Evolutionary conservation across 129 eudicot genomes (phyloP), one percentile per base, ranked within the genome.

Genomic region (Oenanthe sinensis): DNA sequence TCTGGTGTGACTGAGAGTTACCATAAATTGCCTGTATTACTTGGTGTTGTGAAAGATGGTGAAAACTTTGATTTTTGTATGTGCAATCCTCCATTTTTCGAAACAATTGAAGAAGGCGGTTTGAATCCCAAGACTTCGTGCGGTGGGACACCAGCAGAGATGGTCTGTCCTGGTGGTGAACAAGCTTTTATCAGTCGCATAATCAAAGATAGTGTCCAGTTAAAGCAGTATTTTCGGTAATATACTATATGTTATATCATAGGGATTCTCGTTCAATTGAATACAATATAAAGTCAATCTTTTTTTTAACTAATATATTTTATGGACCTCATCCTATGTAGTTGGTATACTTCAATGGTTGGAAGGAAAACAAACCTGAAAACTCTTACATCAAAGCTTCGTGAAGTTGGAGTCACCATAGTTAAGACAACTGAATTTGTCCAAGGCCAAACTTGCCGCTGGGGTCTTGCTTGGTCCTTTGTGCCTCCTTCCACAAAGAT

Each of bases 401-500:
- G 97, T 70, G 87, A 85, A 62, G 87, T 86, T 77, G 97, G 97
- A 79, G 96, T 87, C 54, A 92, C 88, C 4, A 81, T 92, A 60
- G 96, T 95, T 76, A 95, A 90, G 86, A 88, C 96, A 37, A 95
- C 99, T 44, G 99, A 95, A 81, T 92, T 95, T 81, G 99, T 95
- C 80, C 99, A 95, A 84, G 99, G 99, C 79, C 91, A 91, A 83
- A 95, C 99, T 60, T 84, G 87, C 77, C 82, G 97, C 50, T 95
- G 99, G 99, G 99, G 99, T 67, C 91, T 95, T 79, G 99, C 97
- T 2, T 95, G 99, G 99, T 95, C 99, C 65, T 95, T 92, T 85
- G 43, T 92, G 71, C 91, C 96, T 87, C 85, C 93, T 76, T 65
- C 81, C 14, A 91, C 75, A 78, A 95, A 88, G 82, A 77, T 83